phyloP scores from a whole-genome alignment of 1,139 yeast species.

The Saccharomyces pastorianus region DNA sequence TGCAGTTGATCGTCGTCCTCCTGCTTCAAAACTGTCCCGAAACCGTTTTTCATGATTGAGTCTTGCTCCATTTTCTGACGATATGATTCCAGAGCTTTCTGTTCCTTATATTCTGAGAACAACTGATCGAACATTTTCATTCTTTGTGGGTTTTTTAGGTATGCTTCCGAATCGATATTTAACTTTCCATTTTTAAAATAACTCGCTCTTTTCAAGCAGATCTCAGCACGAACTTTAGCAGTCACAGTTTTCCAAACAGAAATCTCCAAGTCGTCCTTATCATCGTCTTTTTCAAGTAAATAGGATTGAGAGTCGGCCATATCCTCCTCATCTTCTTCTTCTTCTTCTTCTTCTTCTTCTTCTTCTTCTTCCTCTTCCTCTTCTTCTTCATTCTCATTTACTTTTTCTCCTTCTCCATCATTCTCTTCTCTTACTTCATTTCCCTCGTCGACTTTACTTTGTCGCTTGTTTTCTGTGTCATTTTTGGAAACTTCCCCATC shows the following conservation, averaged over 20 bases:
- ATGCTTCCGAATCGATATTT: constrained; percentile 61
- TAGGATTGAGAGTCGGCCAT: constrained; percentile 25
- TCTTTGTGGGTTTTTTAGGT: constrained; percentile 50
- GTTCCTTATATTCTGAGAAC: constrained; percentile 25
- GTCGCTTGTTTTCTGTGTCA: not conserved
- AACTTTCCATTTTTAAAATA: constrained; percentile 52
- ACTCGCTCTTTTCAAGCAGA: constrained; percentile 61
- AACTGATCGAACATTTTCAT: constrained; percentile 39
- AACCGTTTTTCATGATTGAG: constrained; percentile 32
- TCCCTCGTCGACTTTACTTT: not conserved
- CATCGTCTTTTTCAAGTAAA: constrained; percentile 40
- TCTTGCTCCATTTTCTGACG: constrained; percentile 26
- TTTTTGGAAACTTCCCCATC: not conserved
- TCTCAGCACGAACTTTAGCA: constrained; percentile 69
- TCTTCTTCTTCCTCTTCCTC: too few relatives aligned
- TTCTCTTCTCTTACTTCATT: constrained; percentile 1
- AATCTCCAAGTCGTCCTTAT: constrained; percentile 58
- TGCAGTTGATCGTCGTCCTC: constrained; percentile 19
- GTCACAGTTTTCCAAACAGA: constrained; percentile 78
- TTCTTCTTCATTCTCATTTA: too few relatives aligned
- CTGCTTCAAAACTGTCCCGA: constrained; percentile 23
- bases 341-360: constrained; percentile 27
- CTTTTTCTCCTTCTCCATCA: too few relatives aligned
- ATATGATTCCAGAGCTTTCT: constrained; percentile 24
- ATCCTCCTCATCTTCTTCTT: constrained; percentile 30